A percentile compares a stretch with the other conserved stretches of the same genome.
Conservation (phyloP, 495 filamentous ascomycete genomes). For the Amniculicola lignicola region DNA sequence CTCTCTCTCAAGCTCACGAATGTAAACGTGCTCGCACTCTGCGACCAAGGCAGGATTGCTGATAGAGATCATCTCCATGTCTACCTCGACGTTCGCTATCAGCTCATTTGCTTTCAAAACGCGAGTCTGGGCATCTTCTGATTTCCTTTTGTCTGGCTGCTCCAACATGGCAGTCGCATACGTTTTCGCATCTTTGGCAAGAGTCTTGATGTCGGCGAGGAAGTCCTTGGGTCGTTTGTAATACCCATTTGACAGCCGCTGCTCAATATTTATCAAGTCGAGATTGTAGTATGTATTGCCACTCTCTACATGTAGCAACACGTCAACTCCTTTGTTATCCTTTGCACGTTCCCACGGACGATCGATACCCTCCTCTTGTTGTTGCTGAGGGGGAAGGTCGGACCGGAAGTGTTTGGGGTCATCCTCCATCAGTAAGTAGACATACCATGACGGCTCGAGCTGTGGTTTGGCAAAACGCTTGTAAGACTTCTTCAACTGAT, state of each 20-base stretch:
- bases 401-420: slow-evolving; percentile 77
- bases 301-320: slow-evolving; percentile 64
- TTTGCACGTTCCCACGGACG: slow-evolving; percentile 72
- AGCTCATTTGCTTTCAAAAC: slow-evolving; percentile 85
- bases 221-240: slow-evolving; percentile 89
- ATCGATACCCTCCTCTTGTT: slow-evolving; percentile 48
- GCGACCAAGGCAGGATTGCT: slow-evolving; percentile 60
- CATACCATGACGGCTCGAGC: slow-evolving; percentile 67
- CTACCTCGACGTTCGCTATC: slow-evolving; percentile 85
- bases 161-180: too few relatives aligned
- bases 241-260: slow-evolving; percentile 88
- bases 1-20: slow-evolving; percentile 58
- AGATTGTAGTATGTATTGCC: slow-evolving; percentile 91
- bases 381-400: slow-evolving; percentile 62
- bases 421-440: slow-evolving; percentile 77
- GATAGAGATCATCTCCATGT: slow-evolving; percentile 67
- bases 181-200: slow-evolving; percentile 77
- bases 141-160: too few relatives aligned
- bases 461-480: slow-evolving; percentile 77
- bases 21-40: slow-evolving; percentile 70
- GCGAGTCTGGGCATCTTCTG: slow-evolving; percentile 72
- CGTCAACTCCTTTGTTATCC: slow-evolving; percentile 71
- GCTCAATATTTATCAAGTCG: slow-evolving; percentile 89
- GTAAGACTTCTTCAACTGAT: slow-evolving; percentile 81
- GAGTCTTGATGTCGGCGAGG: slow-evolving; percentile 72